Evolutionary conservation across 306 rosid species (phyloP).

Genomic region (Hippophae gyantsensis): DNA sequence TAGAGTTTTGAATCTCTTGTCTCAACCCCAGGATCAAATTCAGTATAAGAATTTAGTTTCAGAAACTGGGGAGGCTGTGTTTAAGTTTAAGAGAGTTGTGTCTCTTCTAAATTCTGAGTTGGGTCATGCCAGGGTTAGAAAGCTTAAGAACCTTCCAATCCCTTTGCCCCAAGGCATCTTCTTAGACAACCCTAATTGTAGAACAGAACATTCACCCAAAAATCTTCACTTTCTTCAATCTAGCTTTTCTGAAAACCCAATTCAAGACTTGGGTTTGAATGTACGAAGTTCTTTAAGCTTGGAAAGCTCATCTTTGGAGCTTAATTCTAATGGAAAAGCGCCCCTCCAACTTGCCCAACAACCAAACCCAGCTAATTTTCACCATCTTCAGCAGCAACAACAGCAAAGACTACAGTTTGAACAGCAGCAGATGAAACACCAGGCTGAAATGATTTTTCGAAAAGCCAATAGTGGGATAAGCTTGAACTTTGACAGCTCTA

Average conservation of each 20-base stretch:
- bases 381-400: conserved; percentile 33
- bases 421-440: conserved; percentile 50
- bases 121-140: conserved; percentile 88
- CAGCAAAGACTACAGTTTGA: conserved; percentile 32
- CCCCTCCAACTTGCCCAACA: conserved; percentile 41
- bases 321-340: conserved; percentile 56
- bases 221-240: conserved; percentile 36
- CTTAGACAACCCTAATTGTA: conserved; percentile 58
- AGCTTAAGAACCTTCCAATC: conserved; percentile 36
- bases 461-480: conserved; percentile 66
- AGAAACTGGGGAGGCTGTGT: conserved; percentile 82
- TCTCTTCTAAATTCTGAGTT: conserved; percentile 58
- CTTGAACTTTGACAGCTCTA: conserved; percentile 81
- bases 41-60: conserved; percentile 45
- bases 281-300: conserved; percentile 37
- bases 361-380: conserved; percentile 40
- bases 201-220: conserved; percentile 32
- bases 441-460: conserved; percentile 66
- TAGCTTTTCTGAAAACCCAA: conserved; percentile 39
- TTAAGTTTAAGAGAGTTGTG: conserved; percentile 78
- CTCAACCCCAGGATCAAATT: conserved; percentile 60
- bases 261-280: conserved; percentile 39
- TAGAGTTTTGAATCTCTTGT: conserved; percentile 52
- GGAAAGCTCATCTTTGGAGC: conserved; percentile 60
- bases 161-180: conserved; percentile 51